Evolutionary conservation across 805 yeast genomes (phyloP).

Genomic region (Yamadazyma ubonensis): DNA sequence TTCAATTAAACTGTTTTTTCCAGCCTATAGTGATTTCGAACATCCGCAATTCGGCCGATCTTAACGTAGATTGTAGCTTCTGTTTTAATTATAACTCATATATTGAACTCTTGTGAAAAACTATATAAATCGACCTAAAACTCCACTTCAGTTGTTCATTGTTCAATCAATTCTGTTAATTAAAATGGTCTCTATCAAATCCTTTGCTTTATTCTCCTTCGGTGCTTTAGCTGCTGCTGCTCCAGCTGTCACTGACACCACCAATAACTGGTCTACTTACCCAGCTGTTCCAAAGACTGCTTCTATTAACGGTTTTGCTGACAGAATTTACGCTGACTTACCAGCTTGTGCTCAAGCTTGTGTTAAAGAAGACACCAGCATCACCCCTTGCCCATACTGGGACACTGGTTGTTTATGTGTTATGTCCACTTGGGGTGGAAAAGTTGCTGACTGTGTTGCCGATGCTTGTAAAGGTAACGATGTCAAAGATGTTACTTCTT

Average conservation of each 20-base stretch:
- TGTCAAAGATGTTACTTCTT: constrained; percentile 23
- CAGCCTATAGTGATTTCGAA: background rate
- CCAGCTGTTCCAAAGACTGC: constrained; percentile 40
- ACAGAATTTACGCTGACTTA: constrained; percentile 24
- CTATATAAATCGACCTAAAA: background rate
- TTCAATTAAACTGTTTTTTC: background rate
- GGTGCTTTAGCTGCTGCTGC: constrained; percentile 16
- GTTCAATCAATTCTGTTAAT: background rate
- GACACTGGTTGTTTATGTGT: constrained; percentile 47
- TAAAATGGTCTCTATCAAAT: constrained; percentile 10
- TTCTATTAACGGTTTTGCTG: constrained; percentile 43
- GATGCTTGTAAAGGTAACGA: constrained; percentile 33
- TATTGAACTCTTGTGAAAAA: background rate
- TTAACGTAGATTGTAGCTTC: background rate
- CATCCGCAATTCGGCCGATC: background rate
- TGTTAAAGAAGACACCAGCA: constrained; percentile 28
- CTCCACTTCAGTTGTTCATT: background rate
- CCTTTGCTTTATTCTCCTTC: constrained; percentile 9
- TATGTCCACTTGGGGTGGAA: constrained; percentile 32
- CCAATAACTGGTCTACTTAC: constrained; percentile 27
- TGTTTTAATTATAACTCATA: background rate
- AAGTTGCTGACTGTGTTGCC: constrained; percentile 37
- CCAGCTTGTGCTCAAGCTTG: constrained; percentile 39
- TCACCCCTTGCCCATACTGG: constrained; percentile 47
- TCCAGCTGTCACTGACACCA: constrained; percentile 17